Base-by-base conservation (phyloP, 2,329 filamentous ascomycete species). In the Fusarium heterosporum region DNA sequence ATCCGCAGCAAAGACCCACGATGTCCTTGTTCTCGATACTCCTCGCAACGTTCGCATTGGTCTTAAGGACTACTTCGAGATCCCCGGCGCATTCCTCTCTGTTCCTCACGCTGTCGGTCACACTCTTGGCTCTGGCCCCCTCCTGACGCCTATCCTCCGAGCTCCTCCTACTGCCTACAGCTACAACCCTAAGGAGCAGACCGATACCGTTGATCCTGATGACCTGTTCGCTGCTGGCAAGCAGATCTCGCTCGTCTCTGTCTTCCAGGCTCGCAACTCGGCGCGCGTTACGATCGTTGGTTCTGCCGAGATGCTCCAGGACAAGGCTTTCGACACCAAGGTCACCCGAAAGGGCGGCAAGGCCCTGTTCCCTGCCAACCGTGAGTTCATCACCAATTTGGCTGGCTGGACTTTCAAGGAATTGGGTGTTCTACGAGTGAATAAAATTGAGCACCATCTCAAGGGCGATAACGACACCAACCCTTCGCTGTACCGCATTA, bases 401-500 rank as follows among this genome's bases (percentile, higher is more conserved):
- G 90, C 91, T n/a, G 91, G 87, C n/a, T 99, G 96, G 96, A 89
- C 94, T 0, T 99, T 99, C 84, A 90, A 97, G 81, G 96, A 99
- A 83, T 87, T 90, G 54, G 96, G 96, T 71, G 93, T 99, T 12
- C 78, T 99, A 71, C 90, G 91, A 72, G 92, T 97, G 73, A 93
- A 93, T 76, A 87, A 85, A 73, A 85, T 98, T 67, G 87, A 93
- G 80, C 96, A 99, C 80, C 89, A 89, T 75, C 80, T 90, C 53
- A 64, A 73, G 49, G 82, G 79, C n/a, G 76, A 76, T 45, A 85
- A 87, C 66, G 85, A 85, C 68, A 85, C 87, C 66, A 97, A 97
- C 82, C 94, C 95, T 11, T 87, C 82, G 55, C 94, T 98, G 70
- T 99, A 99, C 82, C 88, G 96, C 69, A 89, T 99, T 77, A 99